These are phyloP conservation scores for Mycena sp. DNA, from an alignment of 1,284 basidiomycete genomes.

Conservation along the genomic window DNA sequence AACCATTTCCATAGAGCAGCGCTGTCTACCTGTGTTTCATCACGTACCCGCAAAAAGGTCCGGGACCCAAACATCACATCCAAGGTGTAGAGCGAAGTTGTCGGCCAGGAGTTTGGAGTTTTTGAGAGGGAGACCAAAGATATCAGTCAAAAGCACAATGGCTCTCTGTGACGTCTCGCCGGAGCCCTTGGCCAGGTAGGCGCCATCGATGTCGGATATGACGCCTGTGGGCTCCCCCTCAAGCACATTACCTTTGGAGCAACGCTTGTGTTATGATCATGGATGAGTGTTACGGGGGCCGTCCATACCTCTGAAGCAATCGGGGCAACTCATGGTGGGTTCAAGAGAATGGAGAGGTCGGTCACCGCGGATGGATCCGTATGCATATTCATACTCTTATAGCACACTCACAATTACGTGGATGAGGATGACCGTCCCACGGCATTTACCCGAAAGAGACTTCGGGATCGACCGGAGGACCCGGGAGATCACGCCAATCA, in stretches of 20 bases:
- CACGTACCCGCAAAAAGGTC: conserved; percentile 56
- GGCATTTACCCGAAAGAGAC: too few relatives aligned
- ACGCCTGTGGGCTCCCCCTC: conserved; percentile 50
- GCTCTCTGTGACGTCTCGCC: conserved; percentile 42
- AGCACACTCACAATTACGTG: too few relatives aligned
- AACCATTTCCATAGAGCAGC: too few relatives aligned
- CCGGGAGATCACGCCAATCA: too few relatives aligned
- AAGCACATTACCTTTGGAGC: conserved; percentile 47
- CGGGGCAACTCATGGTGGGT: conserved; percentile 46
- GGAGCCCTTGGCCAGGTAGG: conserved; percentile 43
- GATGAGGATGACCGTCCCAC: not conserved
- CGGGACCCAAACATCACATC: conserved; percentile 63
- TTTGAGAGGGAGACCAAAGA: conserved; percentile 57
- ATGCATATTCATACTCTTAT: too few relatives aligned
- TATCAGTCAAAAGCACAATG: conserved; percentile 60
- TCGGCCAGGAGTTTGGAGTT: conserved; percentile 68
- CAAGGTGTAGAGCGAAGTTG: conserved; percentile 52
- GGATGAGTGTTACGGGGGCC: too few relatives aligned
- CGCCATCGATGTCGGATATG: conserved; percentile 38
- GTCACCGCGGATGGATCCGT: too few relatives aligned
- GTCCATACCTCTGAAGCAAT: conserved; percentile 42
- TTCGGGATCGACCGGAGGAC: too few relatives aligned
- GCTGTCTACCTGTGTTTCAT: too few relatives aligned
- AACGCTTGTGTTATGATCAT: conserved; percentile 33
- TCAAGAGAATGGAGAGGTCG: not conserved